Conservation (phyloP, 2,329 filamentous ascomycete genomes). For the Claviceps cyperi region DNA sequence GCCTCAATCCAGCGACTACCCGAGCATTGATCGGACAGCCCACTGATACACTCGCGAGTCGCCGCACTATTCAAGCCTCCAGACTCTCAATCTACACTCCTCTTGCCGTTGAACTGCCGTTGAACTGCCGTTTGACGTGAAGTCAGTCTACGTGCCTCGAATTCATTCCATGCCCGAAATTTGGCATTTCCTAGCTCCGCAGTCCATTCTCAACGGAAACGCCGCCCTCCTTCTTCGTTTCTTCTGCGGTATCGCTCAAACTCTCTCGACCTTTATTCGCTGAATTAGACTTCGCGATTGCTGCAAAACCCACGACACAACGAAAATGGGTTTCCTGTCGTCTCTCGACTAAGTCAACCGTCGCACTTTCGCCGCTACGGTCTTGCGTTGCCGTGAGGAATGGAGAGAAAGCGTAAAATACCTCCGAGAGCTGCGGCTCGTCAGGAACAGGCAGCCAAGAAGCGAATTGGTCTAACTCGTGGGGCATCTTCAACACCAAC, state of each 20-base stretch:
- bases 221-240: neutral
- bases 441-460: slow-evolving; percentile 45
- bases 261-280: neutral
- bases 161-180: neutral
- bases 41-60: neutral
- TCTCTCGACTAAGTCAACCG: slow-evolving; percentile 4
- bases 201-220: neutral
- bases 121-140: neutral
- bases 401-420: slow-evolving; percentile 54
- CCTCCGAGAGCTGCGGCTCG: slow-evolving; percentile 47
- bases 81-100: neutral
- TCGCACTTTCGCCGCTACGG: neutral
- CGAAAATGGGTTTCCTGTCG: slow-evolving; percentile 17
- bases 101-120: neutral
- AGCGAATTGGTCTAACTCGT: slow-evolving; percentile 41
- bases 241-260: neutral
- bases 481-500: slow-evolving; percentile 35
- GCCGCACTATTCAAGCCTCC: neutral
- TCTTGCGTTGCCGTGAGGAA: slow-evolving; percentile 14
- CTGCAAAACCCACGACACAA: slow-evolving; percentile 13
- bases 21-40: slow-evolving; percentile 6
- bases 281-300: neutral
- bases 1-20: neutral
- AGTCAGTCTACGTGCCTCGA: neutral
- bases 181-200: neutral